Conservation (phyloP, 176 grass and related monocot species). For the Rhipidocladum racemiflorum region DNA sequence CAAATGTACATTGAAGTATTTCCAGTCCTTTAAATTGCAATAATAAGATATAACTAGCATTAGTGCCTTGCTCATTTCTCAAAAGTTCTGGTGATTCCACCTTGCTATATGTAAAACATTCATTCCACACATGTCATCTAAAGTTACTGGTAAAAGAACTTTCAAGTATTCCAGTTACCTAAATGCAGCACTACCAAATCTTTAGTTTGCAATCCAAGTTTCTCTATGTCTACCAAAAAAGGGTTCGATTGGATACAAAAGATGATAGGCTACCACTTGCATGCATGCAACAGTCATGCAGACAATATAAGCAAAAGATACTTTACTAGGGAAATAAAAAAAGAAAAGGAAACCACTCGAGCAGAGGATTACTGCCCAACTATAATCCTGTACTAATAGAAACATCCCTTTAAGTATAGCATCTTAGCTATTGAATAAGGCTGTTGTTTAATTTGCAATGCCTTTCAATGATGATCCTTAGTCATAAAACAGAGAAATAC, state of each 20-base stretch:
- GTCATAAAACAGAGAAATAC: neutral
- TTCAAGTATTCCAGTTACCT: neutral
- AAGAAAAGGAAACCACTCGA: neutral
- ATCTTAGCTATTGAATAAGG: neutral
- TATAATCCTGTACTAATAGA: neutral
- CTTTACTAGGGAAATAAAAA: neutral
- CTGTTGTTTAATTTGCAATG: neutral
- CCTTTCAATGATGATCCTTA: neutral
- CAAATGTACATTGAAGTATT: neutral
- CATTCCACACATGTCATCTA: too few relatives aligned
- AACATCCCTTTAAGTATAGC: neutral
- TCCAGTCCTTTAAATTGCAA: slow-evolving; percentile 6
- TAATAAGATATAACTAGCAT: neutral
- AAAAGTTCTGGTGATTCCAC: neutral
- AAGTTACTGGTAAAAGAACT: neutral
- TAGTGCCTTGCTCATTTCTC: neutral
- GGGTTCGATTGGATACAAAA: neutral
- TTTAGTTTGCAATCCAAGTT: neutral
- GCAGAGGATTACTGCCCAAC: neutral
- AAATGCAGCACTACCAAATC: slow-evolving; percentile 8
- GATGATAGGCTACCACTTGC: neutral
- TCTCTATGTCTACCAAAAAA: neutral
- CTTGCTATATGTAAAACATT: neutral
- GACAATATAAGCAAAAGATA: neutral
- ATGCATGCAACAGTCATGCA: slow-evolving; percentile 4